phyloP scores from a whole-genome alignment of 805 yeast species.

The Hemisphaericaspora nanyangensis region DNA sequence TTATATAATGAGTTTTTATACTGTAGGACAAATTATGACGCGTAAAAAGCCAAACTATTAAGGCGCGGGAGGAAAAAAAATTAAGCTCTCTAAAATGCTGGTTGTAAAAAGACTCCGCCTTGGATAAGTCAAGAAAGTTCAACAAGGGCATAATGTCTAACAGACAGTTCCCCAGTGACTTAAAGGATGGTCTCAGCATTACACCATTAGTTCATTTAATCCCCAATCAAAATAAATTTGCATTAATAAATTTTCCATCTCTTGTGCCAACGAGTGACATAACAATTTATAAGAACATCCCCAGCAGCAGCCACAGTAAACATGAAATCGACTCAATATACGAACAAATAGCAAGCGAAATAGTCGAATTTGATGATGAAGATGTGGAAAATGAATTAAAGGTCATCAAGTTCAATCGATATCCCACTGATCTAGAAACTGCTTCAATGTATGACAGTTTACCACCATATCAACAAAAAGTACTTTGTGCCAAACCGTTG shows the following conservation, averaged over 20 bases:
- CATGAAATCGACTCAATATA: slow-evolving; percentile 6
- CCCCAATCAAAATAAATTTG: slow-evolving; percentile 23
- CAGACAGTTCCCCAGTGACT: slow-evolving; percentile 10
- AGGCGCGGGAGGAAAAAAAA: not conserved
- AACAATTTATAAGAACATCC: no score
- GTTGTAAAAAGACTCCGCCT: not conserved
- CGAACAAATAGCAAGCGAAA: slow-evolving; percentile 15
- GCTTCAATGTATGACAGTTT: not conserved
- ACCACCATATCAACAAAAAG: not conserved
- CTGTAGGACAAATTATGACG: no score
- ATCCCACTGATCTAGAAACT: slow-evolving; percentile 8
- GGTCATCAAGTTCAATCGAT: slow-evolving; percentile 29
- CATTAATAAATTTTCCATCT: slow-evolving; percentile 10
- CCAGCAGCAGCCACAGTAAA: slow-evolving; percentile 3
- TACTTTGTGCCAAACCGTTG: not conserved
- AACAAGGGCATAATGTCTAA: not conserved
- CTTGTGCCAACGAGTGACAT: slow-evolving; percentile 7
- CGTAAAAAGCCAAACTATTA: no score
- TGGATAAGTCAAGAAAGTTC: not conserved
- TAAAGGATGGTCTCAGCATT: slow-evolving; percentile 21
- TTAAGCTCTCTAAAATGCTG: no score
- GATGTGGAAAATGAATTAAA: slow-evolving; percentile 19
- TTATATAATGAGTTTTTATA: no score
- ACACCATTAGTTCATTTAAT: slow-evolving; percentile 26
- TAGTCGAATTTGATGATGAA: slow-evolving; percentile 17